Base-by-base conservation (phyloP, 352 stramenopile genomes). In the Thraustochytrium striatum region DNA sequence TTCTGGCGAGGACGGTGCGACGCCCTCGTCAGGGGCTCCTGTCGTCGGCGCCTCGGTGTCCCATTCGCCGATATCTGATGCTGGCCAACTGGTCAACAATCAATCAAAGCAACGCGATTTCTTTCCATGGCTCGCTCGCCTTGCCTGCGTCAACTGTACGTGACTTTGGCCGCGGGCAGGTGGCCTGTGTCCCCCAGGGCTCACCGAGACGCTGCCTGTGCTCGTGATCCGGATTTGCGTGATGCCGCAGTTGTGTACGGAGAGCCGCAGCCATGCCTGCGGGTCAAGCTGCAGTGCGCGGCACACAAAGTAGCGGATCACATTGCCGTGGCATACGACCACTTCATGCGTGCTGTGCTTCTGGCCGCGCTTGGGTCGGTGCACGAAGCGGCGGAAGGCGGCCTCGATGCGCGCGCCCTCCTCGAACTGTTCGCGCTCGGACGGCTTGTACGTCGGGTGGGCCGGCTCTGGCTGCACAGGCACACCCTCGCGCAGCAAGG, bases 231-330 rank as follows among this genome's bases (percentile, higher is more conserved):
- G 88, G 32, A 93, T 81, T 69, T 91, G 89, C 2, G 87, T 91
- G 44, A 93, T 81, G 39, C 80, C 87, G 65, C 87, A 91, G 82
- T 93, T 93, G 72, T 91, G 91, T 3, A 86, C 87, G 62, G 85
- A 90, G n/a, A 91, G 80, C 39, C 88, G 82, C 5, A 93, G 79
- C 88, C 88, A 93, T 50, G 86, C 87, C 75, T 91, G 87, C 11
- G 88, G 88, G 65, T 88, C 87, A 0, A 93, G 65, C 70, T 93
- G 88, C 33, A 93, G 65, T 0, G 87, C 87, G 3, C 88, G 79
- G 57, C 87, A 88, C 19, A 90, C 85, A 79, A 91, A 91, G 80
- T 91, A 93, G 30, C 88, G 86, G 83, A 93, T 91, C 0, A 93
- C 87, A 70, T 93, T 93, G 57, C 84, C 87, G 65, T 93, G 88